These are phyloP conservation scores for Cavenderia fasciculata DNA, from an alignment of 78 protist species.

Conservation along the genomic window DNA sequence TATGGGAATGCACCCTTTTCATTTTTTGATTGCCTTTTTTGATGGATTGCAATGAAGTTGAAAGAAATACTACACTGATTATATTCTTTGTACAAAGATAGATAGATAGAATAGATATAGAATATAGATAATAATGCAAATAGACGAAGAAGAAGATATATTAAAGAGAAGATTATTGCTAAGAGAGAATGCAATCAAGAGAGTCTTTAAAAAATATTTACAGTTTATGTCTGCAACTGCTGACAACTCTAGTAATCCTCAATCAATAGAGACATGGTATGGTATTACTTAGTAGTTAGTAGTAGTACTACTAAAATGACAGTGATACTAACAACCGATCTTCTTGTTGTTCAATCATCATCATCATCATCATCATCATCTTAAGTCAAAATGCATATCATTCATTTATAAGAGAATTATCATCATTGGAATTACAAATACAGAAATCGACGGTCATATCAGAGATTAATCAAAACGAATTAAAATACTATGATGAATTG, in stretches of 20 bases:
- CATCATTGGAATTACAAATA: conserved; percentile 28
- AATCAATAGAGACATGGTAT: not conserved
- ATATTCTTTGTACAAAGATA: too few species aligned
- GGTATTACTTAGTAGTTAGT: not conserved
- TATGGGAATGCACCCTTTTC: too few species aligned
- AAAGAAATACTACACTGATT: too few species aligned
- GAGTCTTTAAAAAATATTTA: conserved; percentile 51
- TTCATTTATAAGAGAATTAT: conserved; percentile 25
- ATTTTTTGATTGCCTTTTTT: too few species aligned
- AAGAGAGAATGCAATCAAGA: conserved; percentile 32
- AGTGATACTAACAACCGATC: not conserved
- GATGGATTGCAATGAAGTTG: too few species aligned
- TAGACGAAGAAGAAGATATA: conserved; percentile 31
- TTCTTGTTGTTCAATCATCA: too few species aligned
- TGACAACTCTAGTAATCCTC: not conserved
- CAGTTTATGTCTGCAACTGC: not conserved
- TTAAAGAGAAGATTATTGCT: conserved; percentile 18
- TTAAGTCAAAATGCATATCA: conserved; percentile 1
- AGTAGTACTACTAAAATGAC: not conserved
- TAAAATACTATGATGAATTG: conserved; percentile 19
- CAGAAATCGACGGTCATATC: conserved; percentile 47
- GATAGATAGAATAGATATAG: too few species aligned
- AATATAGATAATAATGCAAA: not conserved
- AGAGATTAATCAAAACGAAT: conserved; percentile 31
- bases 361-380: not conserved